Evolutionary conservation across 164 flowering plant species (phyloP).

Genomic region (Cinnamomum micranthum): DNA sequence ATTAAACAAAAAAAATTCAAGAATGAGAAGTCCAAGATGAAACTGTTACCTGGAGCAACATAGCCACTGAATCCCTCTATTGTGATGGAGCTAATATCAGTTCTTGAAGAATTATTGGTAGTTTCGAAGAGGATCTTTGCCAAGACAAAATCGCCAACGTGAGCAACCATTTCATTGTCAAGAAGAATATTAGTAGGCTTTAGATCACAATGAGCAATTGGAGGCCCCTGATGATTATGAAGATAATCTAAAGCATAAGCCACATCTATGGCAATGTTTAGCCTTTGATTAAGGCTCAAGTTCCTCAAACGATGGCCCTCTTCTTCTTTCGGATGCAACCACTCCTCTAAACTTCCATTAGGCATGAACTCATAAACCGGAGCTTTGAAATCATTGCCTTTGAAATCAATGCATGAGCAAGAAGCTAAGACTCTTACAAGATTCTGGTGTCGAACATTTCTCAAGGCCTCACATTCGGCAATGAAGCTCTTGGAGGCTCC

Average conservation of each 20-base stretch:
- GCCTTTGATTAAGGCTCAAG: conserved; percentile 1
- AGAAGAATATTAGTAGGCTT: conserved; percentile 8
- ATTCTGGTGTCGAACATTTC: neutral
- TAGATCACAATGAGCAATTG: conserved; percentile 6
- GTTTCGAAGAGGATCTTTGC: neutral
- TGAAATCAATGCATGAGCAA: conserved; percentile 1
- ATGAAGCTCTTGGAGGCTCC: conserved; percentile 7
- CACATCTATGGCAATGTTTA: conserved; percentile 9
- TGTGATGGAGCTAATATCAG: neutral
- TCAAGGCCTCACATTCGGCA: conserved; percentile 6
- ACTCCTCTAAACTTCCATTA: conserved; percentile 4
- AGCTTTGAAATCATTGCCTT: conserved; percentile 9
- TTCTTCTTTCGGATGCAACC: neutral
- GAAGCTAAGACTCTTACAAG: conserved; percentile 3
- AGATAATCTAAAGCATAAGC: conserved; percentile 7
- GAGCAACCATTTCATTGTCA: conserved; percentile 3
- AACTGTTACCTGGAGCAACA: conserved; percentile 1
- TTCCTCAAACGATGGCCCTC: neutral
- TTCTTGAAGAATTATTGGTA: neutral
- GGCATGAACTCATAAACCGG: conserved; percentile 6
- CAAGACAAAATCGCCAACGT: conserved; percentile 8
- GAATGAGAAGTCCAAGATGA: no score
- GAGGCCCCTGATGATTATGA: neutral
- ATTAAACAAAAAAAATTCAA: no score
- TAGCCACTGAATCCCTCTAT: neutral